Base-by-base conservation (phyloP, 1,284 basidiomycete genomes). In the Trichosporon coremiiforme region DNA sequence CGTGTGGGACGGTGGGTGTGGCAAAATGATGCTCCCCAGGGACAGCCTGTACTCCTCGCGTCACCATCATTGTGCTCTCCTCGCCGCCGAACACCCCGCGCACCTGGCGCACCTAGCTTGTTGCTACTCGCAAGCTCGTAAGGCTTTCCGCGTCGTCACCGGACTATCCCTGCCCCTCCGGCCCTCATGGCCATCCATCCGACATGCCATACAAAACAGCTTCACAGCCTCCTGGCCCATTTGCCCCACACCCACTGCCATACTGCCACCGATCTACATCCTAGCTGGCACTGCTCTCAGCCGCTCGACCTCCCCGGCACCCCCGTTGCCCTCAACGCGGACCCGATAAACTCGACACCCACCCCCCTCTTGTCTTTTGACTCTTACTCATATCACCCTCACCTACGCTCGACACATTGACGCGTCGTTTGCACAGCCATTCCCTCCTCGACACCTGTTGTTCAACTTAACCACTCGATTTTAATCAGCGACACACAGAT, bases 341-440 rank as follows among this genome's bases (percentile, higher is more conserved):
- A 53, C 50, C 50, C 50, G 50, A 53, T 53, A 53, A 53, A 17
- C 9, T 53, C 50, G 50, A 20, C 50, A 20, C n/a, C 50, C 50
- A 22, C 50, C 50, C 20, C 25, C 22, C 50, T 53, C 50, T 25
- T 53, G 50, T 22, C 50, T 53, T 25, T 53, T 22, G 50, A 53
- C 50, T 53, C 50, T 50, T 25, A 53, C 50, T 53, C 50, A 53
- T 25, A 53, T 25, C 50, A 53, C 12, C 50, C 50, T 53, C 50
- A 53, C 50, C 50, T 20, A 35, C 50, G 7, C 13, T 20, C 20
- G 20, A 50, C n/a, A 50, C 47, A 50, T 53, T 53, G 50, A 20
- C 50, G 50, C 50, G 50, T 53, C 50, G 20, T 53, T 25, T 20
- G 50, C 50, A 53, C 50, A 20, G 50, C 50, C 17, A 17, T 45